Conservation (phyloP, 345 rosid genomes). For the Carallia brachiata region DNA sequence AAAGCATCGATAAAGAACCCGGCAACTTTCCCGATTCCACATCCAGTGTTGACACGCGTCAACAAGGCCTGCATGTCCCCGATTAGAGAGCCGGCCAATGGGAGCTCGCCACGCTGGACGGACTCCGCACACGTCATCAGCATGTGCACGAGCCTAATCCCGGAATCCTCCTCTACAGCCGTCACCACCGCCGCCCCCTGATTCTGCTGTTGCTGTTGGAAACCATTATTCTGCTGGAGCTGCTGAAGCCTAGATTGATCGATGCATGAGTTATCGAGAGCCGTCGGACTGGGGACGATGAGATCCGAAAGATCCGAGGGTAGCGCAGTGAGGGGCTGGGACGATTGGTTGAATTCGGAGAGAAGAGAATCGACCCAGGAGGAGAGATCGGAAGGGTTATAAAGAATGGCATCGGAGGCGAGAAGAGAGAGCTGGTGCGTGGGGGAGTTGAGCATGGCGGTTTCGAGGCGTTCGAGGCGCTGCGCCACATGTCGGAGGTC, state of each 20-base stretch:
- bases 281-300: slow-evolving; percentile 32
- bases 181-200: slow-evolving; percentile 28
- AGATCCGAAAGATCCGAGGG: slow-evolving; percentile 34
- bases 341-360: slow-evolving; percentile 44
- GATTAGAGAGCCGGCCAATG: slow-evolving; percentile 55
- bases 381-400: slow-evolving; percentile 64
- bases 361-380: slow-evolving; percentile 66
- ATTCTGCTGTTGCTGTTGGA: slow-evolving; percentile 19
- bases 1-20: slow-evolving; percentile 70
- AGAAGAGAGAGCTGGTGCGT: slow-evolving; percentile 37
- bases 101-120: slow-evolving; percentile 60
- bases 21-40: slow-evolving; percentile 81
- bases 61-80: slow-evolving; percentile 58
- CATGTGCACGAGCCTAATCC: slow-evolving; percentile 70
- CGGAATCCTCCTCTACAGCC: slow-evolving; percentile 69
- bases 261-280: slow-evolving; percentile 14
- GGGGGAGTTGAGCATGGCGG: slow-evolving; percentile 54
- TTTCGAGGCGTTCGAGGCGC: slow-evolving; percentile 57
- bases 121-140: slow-evolving; percentile 75
- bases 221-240: background rate
- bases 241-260: slow-evolving; percentile 14
- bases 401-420: slow-evolving; percentile 46
- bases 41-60: slow-evolving; percentile 40
- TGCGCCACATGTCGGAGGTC: slow-evolving; percentile 61
- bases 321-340: slow-evolving; percentile 20